Evolutionary conservation across 2,329 filamentous ascomycete genomes (phyloP).

Genomic region (Neonectria hederae): DNA sequence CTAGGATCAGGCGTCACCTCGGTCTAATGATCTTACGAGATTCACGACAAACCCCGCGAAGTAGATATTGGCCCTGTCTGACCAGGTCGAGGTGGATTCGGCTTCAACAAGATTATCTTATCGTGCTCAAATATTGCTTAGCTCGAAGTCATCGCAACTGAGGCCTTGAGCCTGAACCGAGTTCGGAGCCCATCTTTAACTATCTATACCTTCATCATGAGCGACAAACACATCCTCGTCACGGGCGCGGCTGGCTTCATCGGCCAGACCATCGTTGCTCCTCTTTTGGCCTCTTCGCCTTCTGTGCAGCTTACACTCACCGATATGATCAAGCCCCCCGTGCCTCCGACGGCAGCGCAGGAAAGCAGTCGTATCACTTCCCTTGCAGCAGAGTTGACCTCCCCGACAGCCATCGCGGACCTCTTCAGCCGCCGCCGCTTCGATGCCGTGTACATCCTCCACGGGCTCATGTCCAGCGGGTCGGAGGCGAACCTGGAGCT

Average conservation of each 20-base stretch:
- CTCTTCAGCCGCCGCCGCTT: conserved; percentile 47
- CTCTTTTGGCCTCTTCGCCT: conserved; percentile 57
- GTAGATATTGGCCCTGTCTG: conserved; percentile 25
- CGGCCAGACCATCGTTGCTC: conserved; percentile 67
- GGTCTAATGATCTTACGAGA: background rate
- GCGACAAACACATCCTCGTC: conserved; percentile 59
- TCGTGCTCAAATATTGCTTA: conserved; percentile 3
- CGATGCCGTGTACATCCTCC: conserved; percentile 65
- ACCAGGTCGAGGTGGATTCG: conserved; percentile 16
- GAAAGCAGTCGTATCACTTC: conserved; percentile 41
- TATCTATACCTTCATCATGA: conserved; percentile 21
- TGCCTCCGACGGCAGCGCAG: conserved; percentile 51
- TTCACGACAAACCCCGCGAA: conserved; percentile 25
- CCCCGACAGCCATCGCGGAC: conserved; percentile 29
- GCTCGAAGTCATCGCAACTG: conserved; percentile 3
- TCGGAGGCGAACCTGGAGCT: conserved; percentile 67
- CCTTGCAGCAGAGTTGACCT: conserved; percentile 40
- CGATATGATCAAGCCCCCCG: conserved; percentile 63
- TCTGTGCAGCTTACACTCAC: conserved; percentile 61
- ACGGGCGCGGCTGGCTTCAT: conserved; percentile 73
- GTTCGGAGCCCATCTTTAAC: background rate
- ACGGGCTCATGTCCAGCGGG: conserved; percentile 71
- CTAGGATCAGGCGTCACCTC: background rate
- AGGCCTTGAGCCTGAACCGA: background rate
- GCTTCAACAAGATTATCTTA: background rate